Evolutionary conservation across 2,329 filamentous ascomycete genomes (phyloP).

Genomic region (Diaporthe sp.): DNA sequence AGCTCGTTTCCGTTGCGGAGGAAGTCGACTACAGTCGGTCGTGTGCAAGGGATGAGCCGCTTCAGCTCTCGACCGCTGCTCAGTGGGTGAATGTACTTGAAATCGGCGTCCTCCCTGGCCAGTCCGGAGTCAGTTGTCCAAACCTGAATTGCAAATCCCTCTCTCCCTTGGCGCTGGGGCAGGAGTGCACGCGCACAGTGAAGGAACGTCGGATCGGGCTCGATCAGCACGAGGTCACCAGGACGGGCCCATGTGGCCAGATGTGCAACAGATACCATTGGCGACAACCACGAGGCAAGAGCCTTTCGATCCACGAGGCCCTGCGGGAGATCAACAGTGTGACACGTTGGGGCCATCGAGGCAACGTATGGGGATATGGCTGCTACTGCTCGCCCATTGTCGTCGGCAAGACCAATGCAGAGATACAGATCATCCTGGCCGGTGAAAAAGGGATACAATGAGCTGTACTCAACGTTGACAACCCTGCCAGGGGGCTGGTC

Average conservation of each 20-base stretch:
- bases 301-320: background rate
- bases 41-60: slow-evolving; percentile 44
- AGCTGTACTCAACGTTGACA: slow-evolving; percentile 55
- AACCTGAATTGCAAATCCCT: slow-evolving; percentile 40
- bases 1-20: slow-evolving; percentile 46
- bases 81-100: slow-evolving; percentile 31
- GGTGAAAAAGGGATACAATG: slow-evolving; percentile 48
- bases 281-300: background rate
- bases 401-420: slow-evolving; percentile 50
- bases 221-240: slow-evolving; percentile 48
- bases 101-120: background rate
- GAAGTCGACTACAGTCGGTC: slow-evolving; percentile 51
- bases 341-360: background rate
- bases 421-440: slow-evolving; percentile 45
- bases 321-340: background rate
- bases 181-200: background rate
- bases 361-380: background rate
- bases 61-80: slow-evolving; percentile 46
- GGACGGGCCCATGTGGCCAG: background rate
- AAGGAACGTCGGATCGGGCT: slow-evolving; percentile 42
- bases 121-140: slow-evolving; percentile 44
- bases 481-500: background rate
- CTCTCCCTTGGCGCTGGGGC: slow-evolving; percentile 1
- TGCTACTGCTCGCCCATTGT: slow-evolving; percentile 40
- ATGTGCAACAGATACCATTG: background rate